phyloP scores from a whole-genome alignment of 164 flowering plant genomes.

The Magnolia sinica region DNA sequence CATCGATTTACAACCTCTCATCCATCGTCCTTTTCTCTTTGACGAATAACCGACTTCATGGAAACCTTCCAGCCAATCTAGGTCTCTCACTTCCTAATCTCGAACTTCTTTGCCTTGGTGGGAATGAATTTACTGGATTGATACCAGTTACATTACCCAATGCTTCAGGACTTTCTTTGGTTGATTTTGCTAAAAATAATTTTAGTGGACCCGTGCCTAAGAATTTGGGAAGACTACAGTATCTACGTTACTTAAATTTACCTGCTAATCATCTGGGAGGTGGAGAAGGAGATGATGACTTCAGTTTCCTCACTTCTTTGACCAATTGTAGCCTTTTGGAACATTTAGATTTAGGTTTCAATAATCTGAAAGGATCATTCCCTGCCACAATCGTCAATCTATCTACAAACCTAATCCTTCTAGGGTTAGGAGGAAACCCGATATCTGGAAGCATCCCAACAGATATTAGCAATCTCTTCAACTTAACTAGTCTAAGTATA shows the following conservation, averaged over 20 bases:
- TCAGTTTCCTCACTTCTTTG: too few species aligned
- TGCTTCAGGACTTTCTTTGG: not conserved
- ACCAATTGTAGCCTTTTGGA: too few species aligned
- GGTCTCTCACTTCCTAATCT: constrained; percentile 31
- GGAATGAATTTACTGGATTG: not conserved
- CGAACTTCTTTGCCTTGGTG: not conserved
- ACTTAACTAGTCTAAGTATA: not conserved
- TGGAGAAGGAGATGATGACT: constrained; percentile 10
- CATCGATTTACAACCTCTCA: not conserved
- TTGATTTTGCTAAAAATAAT: not conserved
- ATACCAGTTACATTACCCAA: constrained; percentile 5
- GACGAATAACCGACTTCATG: constrained; percentile 1
- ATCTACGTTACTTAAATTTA: not conserved
- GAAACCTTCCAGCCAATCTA: constrained; percentile 19
- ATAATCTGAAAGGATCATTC: too few species aligned
- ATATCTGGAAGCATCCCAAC: constrained; percentile 5
- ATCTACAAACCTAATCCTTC: not conserved
- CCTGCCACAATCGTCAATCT: not conserved
- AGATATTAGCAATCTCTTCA: not conserved
- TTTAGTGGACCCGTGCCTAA: constrained; percentile 8
- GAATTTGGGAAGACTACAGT: not conserved
- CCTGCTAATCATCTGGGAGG: not conserved
- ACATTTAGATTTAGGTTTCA: too few species aligned
- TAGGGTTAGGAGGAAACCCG: not conserved
- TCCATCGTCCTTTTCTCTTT: not conserved